phyloP scores from a whole-genome alignment of 2,329 filamentous ascomycete genomes.

The Hymenotorrendiella dingleyae region DNA sequence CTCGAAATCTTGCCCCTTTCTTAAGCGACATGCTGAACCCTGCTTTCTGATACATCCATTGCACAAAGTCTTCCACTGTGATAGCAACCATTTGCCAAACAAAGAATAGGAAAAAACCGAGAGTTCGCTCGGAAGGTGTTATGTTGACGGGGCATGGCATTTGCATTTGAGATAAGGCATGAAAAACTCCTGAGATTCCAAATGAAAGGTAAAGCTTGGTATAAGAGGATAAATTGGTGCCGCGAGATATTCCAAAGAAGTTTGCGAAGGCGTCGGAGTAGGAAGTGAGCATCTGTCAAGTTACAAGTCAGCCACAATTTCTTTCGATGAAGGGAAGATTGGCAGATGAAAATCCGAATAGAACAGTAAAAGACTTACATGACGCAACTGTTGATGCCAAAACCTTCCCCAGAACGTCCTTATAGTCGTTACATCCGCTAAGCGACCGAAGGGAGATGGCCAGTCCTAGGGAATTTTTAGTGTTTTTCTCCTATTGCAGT shows the following conservation, averaged over 20 bases:
- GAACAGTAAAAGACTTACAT: neutral
- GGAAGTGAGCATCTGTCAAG: neutral
- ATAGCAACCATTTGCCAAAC: slow-evolving; percentile 5
- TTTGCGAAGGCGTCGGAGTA: neutral
- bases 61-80: slow-evolving; percentile 4
- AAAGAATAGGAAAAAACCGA: slow-evolving; percentile 3
- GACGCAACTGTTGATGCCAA: slow-evolving; percentile 6
- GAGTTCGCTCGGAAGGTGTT: neutral
- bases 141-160: slow-evolving; percentile 1
- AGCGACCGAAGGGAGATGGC: slow-evolving; percentile 1
- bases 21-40: neutral
- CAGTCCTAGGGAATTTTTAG: slow-evolving; percentile 1
- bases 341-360: neutral
- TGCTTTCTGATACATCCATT: neutral
- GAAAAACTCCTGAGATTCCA: neutral
- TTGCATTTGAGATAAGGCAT: neutral
- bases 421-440: slow-evolving; percentile 1
- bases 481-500: neutral
- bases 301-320: neutral
- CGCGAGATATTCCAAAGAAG: neutral
- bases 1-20: neutral
- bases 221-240: slow-evolving; percentile 6
- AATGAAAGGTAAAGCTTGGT: slow-evolving; percentile 2
- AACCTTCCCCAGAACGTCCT: slow-evolving; percentile 4
- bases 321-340: too few relatives aligned